Conservation (phyloP, 2,329 filamentous ascomycete species). For the Aureobasidium lini region DNA sequence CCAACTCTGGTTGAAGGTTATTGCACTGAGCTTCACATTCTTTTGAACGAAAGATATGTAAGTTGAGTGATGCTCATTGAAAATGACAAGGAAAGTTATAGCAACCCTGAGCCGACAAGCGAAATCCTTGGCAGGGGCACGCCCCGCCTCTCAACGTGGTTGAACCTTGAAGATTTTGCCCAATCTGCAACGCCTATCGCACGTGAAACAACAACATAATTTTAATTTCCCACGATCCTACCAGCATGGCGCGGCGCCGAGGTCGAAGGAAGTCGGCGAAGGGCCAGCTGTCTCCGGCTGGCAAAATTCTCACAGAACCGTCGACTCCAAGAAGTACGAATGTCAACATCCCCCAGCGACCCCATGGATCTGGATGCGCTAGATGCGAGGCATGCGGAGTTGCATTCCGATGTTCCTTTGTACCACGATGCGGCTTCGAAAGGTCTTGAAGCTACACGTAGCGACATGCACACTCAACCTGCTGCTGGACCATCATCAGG, state of each 20-base stretch:
- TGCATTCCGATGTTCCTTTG: not conserved
- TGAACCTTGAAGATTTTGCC: not conserved
- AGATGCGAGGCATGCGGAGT: not conserved
- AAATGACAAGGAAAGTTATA: too few relatives aligned
- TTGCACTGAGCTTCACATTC: too few relatives aligned
- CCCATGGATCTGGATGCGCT: not conserved
- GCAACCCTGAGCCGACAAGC: too few relatives aligned
- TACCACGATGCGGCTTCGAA: too few relatives aligned
- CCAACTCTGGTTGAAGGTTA: too few relatives aligned
- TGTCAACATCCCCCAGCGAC: not conserved
- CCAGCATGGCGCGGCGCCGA: not conserved
- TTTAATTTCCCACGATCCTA: not conserved
- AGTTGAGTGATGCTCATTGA: too few relatives aligned
- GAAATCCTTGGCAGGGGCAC: not conserved
- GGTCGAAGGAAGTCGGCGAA: not conserved
- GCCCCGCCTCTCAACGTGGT: not conserved
- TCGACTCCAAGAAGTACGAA: not conserved
- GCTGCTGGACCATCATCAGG: not conserved
- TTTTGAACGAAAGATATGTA: too few relatives aligned
- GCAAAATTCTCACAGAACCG: not conserved
- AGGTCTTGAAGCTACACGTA: too few relatives aligned
- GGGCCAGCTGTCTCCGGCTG: not conserved
- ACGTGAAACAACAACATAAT: not conserved
- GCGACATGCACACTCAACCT: not conserved
- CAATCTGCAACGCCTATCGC: not conserved